Conservation (phyloP, 2,329 filamentous ascomycete genomes). For the Colletotrichum siamense region DNA sequence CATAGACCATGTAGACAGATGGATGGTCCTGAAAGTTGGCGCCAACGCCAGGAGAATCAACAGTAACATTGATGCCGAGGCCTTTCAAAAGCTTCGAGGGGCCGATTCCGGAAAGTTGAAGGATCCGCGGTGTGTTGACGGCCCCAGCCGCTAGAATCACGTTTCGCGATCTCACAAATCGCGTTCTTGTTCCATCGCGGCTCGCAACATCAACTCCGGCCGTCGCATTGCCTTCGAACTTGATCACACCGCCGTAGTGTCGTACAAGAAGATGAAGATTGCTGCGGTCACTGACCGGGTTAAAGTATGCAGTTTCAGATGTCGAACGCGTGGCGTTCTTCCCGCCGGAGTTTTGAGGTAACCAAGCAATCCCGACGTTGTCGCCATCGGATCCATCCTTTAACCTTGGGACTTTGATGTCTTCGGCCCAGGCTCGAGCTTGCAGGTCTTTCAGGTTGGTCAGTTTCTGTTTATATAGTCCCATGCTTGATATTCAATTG, state of each 20-base stretch:
- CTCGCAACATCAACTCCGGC: slow-evolving; percentile 33
- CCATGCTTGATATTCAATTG: not conserved
- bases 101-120: slow-evolving; percentile 64
- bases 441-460: not conserved
- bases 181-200: slow-evolving; percentile 12
- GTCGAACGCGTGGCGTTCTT: slow-evolving; percentile 24
- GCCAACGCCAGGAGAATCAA: slow-evolving; percentile 54
- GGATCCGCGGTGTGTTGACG: slow-evolving; percentile 60
- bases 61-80: slow-evolving; percentile 54
- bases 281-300: slow-evolving; percentile 16
- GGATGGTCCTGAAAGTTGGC: slow-evolving; percentile 43
- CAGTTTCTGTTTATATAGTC: not conserved
- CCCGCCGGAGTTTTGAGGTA: slow-evolving; percentile 25
- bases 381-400: slow-evolving; percentile 26
- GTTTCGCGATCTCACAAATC: slow-evolving; percentile 21
- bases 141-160: slow-evolving; percentile 46
- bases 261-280: slow-evolving; percentile 26
- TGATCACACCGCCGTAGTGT: slow-evolving; percentile 26
- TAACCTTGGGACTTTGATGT: slow-evolving; percentile 15
- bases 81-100: slow-evolving; percentile 38
- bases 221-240: slow-evolving; percentile 36
- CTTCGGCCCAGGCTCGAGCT: slow-evolving; percentile 22
- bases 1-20: slow-evolving; percentile 35
- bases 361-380: slow-evolving; percentile 28
- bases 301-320: slow-evolving; percentile 27